A percentile compares a stretch with the other conserved stretches of the same genome.
Evolutionary conservation across 192 early-diverging fungal genomes (phyloP).

Genomic region (Mortierella antarctica): DNA sequence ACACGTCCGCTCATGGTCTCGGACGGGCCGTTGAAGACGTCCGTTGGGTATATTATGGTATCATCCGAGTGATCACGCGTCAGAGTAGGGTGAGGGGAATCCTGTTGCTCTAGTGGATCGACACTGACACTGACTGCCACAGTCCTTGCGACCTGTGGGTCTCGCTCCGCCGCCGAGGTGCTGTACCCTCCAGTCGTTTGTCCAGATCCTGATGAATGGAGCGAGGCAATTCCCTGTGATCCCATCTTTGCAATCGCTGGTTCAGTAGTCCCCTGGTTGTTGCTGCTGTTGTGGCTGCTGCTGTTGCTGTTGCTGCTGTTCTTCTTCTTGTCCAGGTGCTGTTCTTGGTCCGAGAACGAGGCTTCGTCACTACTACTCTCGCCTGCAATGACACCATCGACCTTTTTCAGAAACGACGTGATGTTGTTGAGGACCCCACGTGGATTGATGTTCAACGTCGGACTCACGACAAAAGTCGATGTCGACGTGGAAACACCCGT

Average conservation of each 20-base stretch:
- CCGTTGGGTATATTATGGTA: constrained; percentile 5
- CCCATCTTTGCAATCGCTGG: not conserved
- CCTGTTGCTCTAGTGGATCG: not conserved
- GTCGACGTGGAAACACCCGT: not conserved
- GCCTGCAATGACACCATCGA: constrained; percentile 35
- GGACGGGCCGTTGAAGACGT: constrained; percentile 5
- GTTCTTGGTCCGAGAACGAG: constrained; percentile 20
- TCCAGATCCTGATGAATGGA: not conserved
- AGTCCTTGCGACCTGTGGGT: not conserved
- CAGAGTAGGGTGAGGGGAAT: not conserved
- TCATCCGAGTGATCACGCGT: not conserved
- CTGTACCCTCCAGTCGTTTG: not conserved
- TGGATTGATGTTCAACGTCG: constrained; percentile 13
- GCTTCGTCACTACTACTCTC: not conserved
- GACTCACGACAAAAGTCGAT: not conserved
- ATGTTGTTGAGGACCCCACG: constrained; percentile 26
- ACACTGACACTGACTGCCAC: not conserved
- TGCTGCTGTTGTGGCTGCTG: not conserved
- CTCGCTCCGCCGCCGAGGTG: not conserved
- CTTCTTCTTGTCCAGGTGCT: constrained; percentile 6
- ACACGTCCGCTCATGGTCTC: not conserved
- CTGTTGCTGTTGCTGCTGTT: not conserved
- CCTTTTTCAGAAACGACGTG: constrained; percentile 37
- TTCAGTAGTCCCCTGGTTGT: not conserved
- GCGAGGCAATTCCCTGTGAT: not conserved